phyloP scores from a whole-genome alignment of 2,329 filamentous ascomycete species.

The Nemania sp. region DNA sequence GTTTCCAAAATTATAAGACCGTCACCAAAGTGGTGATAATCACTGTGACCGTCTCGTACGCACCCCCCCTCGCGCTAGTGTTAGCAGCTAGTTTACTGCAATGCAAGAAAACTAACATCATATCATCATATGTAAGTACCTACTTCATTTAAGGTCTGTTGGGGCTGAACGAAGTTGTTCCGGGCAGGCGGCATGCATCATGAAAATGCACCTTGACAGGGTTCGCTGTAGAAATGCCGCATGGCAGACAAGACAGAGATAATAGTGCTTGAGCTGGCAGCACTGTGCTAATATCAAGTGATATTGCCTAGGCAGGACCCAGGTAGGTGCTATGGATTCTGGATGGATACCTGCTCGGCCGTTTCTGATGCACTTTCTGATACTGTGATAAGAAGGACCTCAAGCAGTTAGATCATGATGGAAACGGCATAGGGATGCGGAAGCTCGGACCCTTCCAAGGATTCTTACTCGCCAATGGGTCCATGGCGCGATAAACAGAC shows the following conservation, averaged over 20 bases:
- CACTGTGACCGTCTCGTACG: no score
- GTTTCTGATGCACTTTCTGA: not conserved
- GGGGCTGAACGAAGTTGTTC: slow-evolving; percentile 2
- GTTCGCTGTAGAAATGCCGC: slow-evolving; percentile 14
- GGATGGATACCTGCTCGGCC: not conserved
- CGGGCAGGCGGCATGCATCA: slow-evolving; percentile 8
- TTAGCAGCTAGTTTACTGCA: no score
- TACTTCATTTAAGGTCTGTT: slow-evolving; percentile 5
- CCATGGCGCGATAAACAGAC: slow-evolving; percentile 32
- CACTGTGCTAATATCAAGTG: slow-evolving; percentile 11
- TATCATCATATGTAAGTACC: not conserved
- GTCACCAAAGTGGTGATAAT: no score
- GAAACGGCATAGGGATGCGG: slow-evolving; percentile 21
- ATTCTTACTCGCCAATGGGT: slow-evolving; percentile 39
- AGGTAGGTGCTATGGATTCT: not conserved
- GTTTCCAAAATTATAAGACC: no score
- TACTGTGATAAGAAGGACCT: not conserved
- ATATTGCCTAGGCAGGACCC: slow-evolving; percentile 1
- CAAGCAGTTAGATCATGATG: slow-evolving; percentile 10
- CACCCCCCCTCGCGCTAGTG: no score
- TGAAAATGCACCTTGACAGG: slow-evolving; percentile 15
- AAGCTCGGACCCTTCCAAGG: slow-evolving; percentile 30
- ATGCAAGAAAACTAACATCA: not conserved
- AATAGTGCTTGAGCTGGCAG: not conserved
- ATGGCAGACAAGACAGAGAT: not conserved